These are phyloP conservation scores for Sclerospora graminicola DNA, from an alignment of 352 stramenopile species.

Conservation along the genomic window DNA sequence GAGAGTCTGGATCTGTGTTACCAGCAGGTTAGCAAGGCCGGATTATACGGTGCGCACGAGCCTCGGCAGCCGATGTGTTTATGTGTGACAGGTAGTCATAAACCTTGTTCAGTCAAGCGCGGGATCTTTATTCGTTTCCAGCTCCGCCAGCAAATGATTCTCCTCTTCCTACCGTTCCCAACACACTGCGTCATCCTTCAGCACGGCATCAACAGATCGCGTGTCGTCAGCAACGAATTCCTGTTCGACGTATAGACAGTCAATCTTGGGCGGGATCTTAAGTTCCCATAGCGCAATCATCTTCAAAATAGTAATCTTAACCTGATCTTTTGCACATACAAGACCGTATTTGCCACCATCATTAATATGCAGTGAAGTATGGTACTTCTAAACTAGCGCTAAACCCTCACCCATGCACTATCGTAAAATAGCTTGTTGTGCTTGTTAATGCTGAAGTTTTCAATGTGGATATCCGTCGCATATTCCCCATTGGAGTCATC, in stretches of 20 bases:
- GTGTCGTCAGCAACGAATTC: constrained; percentile 98
- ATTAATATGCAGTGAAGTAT: constrained; percentile 95
- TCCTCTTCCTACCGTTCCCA: too few relatives aligned
- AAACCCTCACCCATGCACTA: too few relatives aligned
- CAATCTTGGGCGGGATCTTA: constrained; percentile 95
- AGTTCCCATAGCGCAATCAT: too few relatives aligned
- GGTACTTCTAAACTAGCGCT: too few relatives aligned
- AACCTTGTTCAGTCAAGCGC: constrained; percentile 86
- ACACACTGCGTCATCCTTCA: constrained; percentile 95
- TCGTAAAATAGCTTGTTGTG: constrained; percentile 99
- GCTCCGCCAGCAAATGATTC: too few relatives aligned
- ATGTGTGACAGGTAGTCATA: constrained; percentile 95
- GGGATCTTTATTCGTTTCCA: too few relatives aligned
- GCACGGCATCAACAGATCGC: constrained; percentile 95
- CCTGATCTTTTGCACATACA: constrained; percentile 96
- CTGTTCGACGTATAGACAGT: constrained; percentile 99
- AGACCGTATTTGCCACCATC: constrained; percentile 96
- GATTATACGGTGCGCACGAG: constrained; percentile 92
- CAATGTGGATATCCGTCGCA: constrained; percentile 97
- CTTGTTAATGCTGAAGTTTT: constrained; percentile 97
- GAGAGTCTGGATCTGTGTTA: constrained; percentile 97
- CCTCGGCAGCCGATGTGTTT: too few relatives aligned
- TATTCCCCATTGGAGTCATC: constrained; percentile 98
- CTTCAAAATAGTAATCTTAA: too few relatives aligned
- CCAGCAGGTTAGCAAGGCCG: constrained; percentile 96